Evolutionary conservation across 176 grass and related monocot species (phyloP).

Genomic region (Aegilops bicornis): DNA sequence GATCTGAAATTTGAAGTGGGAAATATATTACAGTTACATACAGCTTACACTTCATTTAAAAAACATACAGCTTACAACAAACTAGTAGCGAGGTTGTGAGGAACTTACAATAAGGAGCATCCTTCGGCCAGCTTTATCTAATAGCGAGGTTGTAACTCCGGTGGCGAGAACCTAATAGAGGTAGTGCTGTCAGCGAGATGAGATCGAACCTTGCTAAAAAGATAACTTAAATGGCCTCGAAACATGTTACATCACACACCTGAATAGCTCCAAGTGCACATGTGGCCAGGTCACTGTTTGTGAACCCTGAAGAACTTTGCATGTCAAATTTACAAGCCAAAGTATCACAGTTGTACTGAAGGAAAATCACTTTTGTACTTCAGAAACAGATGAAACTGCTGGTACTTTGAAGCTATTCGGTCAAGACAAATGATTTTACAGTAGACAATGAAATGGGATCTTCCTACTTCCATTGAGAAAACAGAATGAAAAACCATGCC

Average conservation of each 20-base stretch:
- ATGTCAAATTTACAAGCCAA: slow-evolving; percentile 2
- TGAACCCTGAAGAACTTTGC: slow-evolving; percentile 56
- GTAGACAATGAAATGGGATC: background rate
- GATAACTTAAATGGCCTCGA: slow-evolving; percentile 56
- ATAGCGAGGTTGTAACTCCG: slow-evolving; percentile 79
- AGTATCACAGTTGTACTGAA: background rate
- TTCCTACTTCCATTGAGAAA: background rate
- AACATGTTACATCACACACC: slow-evolving; percentile 30
- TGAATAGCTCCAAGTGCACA: slow-evolving; percentile 89
- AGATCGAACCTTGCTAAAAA: background rate
- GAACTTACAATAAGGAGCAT: slow-evolving; percentile 90
- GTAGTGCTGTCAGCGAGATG: background rate
- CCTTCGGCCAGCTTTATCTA: slow-evolving; percentile 89
- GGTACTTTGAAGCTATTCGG: too few relatives aligned
- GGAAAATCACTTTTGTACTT: background rate
- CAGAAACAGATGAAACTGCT: background rate
- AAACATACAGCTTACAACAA: too few relatives aligned
- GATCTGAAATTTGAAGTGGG: slow-evolving; percentile 45
- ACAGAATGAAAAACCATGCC: background rate
- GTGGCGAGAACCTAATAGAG: slow-evolving; percentile 85
- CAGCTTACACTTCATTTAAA: background rate
- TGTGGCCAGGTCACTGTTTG: slow-evolving; percentile 79
- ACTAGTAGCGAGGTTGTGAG: background rate
- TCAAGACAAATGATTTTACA: background rate
- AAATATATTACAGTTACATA: slow-evolving; percentile 2